Conservation (phyloP, 139 green algal genomes). For the Gonium pectorale region DNA sequence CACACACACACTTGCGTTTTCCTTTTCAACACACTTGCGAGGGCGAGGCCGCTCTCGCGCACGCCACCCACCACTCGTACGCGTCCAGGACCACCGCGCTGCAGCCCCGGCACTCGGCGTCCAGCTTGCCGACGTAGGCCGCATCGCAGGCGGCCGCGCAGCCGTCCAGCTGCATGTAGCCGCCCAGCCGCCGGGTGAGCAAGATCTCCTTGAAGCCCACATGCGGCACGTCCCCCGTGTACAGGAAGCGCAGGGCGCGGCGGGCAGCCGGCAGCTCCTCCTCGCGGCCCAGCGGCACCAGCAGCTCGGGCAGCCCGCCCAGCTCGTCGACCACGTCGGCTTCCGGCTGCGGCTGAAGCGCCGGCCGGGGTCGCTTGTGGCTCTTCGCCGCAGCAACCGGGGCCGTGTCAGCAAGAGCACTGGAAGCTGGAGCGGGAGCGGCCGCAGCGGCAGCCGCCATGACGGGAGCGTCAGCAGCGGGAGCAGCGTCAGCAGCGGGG, state of each 20-base stretch:
- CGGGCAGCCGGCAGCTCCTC: background rate
- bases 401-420: too few relatives aligned
- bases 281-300: background rate
- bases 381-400: background rate
- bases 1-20: too few relatives aligned
- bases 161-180: background rate
- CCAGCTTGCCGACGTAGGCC: background rate
- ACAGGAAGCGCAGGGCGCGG: conserved; percentile 7
- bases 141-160: background rate
- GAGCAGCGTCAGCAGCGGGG: too few relatives aligned
- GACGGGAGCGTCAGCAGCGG: too few relatives aligned
- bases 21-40: too few relatives aligned
- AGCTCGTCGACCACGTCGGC: too few relatives aligned
- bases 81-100: background rate
- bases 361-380: too few relatives aligned
- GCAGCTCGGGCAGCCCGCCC: background rate
- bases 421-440: background rate
- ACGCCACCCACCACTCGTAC: background rate
- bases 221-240: background rate
- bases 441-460: background rate
- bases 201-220: conserved; percentile 12
- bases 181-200: background rate
- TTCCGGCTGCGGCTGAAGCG: too few relatives aligned
- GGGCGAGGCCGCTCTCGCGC: too few relatives aligned
- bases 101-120: background rate